Conservation (phyloP, 2,329 filamentous ascomycete species). For the Fusarium nurragi region DNA sequence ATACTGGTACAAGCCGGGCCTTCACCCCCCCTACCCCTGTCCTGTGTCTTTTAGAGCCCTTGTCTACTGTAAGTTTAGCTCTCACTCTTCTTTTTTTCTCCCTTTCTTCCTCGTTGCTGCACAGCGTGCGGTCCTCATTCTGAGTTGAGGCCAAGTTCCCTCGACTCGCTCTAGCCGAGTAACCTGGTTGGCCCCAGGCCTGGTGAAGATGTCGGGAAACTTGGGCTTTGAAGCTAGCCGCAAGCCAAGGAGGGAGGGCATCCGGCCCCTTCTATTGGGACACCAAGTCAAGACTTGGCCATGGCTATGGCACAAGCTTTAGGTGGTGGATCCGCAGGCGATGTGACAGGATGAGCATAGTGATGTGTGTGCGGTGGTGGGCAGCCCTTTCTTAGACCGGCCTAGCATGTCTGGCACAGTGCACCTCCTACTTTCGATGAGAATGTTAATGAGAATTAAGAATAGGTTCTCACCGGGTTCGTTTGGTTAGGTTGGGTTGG, state of each 20-base stretch:
- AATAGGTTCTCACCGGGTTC: conserved; percentile 31
- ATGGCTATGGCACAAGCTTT: conserved; percentile 31
- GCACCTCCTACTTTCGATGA: not conserved
- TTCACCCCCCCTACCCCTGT: not conserved
- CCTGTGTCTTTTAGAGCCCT: conserved; percentile 2
- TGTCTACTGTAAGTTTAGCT: conserved; percentile 12
- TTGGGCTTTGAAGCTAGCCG: conserved; percentile 15
- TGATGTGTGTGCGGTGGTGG: conserved; percentile 16
- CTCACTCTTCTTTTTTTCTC: conserved; percentile 3
- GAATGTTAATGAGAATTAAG: not conserved
- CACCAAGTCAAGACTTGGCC: conserved; percentile 3
- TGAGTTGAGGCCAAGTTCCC: conserved; percentile 4
- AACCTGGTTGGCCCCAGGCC: conserved; percentile 12
- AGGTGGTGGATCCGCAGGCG: conserved; percentile 29
- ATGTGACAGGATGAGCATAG: conserved; percentile 28
- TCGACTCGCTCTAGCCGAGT: conserved; percentile 2
- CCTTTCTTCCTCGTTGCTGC: not conserved
- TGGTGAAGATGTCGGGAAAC: not conserved
- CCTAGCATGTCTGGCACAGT: conserved; percentile 19
- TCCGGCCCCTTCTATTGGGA: conserved; percentile 25
- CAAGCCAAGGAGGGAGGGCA: conserved; percentile 11
- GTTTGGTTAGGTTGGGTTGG: not conserved
- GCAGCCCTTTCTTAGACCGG: conserved; percentile 36
- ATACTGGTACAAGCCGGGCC: conserved; percentile 19
- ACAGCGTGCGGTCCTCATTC: not conserved